Percentiles rank a stretch among this genome's conserved stretches.
These are phyloP conservation scores for Xanthoconium stramineum DNA, from an alignment of 768 basidiomycete genomes.

Conservation along the genomic window DNA sequence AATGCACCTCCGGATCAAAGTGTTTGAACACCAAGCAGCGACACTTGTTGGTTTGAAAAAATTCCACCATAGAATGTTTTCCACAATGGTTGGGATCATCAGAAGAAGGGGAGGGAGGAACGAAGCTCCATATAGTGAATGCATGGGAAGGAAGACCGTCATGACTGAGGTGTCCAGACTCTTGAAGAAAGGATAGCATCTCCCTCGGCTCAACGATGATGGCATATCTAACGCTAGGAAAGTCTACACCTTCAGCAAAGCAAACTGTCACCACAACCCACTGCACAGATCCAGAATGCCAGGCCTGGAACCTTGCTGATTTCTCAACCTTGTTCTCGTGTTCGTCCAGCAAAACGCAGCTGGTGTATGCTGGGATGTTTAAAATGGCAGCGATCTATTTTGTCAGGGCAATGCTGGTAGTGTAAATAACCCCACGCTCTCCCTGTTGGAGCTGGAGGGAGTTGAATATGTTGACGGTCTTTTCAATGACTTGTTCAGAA, in stretches of 20 bases:
- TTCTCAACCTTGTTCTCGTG: slow-evolving; percentile 2
- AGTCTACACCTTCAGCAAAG: slow-evolving; percentile 6
- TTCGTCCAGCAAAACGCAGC: neutral
- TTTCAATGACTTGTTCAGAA: accelerated
- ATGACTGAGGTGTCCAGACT: slow-evolving; percentile 8
- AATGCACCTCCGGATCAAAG: neutral
- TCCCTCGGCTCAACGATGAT: neutral
- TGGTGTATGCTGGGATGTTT: slow-evolving; percentile 6
- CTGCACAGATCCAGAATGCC: neutral
- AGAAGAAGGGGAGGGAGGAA: neutral
- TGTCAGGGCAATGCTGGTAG: neutral
- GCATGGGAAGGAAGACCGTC: neutral
- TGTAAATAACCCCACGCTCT: slow-evolving; percentile 8
- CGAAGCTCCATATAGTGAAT: slow-evolving; percentile 1
- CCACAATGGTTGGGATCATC: neutral
- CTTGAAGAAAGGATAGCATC: slow-evolving; percentile 13
- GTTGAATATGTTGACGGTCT: neutral
- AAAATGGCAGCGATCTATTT: neutral
- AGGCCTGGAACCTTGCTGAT: neutral
- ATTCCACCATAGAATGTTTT: neutral
- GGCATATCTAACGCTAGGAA: neutral
- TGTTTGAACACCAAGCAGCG: neutral
- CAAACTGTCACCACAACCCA: slow-evolving; percentile 3
- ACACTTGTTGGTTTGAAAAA: neutral
- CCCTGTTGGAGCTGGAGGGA: neutral